Evolutionary conservation across 306 rosid genomes (phyloP), one percentile per base, ranked within the genome.

Genomic region (Sicyos edulis): DNA sequence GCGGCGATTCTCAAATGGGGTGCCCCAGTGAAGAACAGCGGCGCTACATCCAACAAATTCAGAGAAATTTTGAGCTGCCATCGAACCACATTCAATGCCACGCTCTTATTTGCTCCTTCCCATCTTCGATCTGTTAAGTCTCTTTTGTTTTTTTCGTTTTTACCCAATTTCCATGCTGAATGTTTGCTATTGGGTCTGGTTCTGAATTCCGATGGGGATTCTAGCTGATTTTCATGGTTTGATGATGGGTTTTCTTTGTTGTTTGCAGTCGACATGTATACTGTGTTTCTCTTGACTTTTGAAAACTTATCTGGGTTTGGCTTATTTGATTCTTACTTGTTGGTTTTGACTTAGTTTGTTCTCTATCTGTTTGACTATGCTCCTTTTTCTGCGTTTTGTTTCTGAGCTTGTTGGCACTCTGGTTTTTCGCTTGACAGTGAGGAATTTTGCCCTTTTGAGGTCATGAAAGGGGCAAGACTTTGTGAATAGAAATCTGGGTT

Each of bases 1-100:
- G 54, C 52, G 72, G 37, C 52, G 52, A 67, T 67, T 12, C 6
- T 17, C 54, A 45, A 47, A 67, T 67, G 72, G 72, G 72, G 40
- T 67, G 34, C 37, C 55, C 71, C 55, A 19, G 72, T 12, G 32
- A 49, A 47, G 55, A 67, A 67, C 55, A 53, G 20, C 72, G 55
- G 72, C 72, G 72, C 55, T 21, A 44, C 37, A 22, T 45, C 55
- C 55, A 47, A 20, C 55, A 67, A 67, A 67, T 17, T 49, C 13
- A 67, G 72, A 22, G 37, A 20, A 47, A 67, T 19, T 45, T 45
- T 10, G 40, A 67, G 72, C 72, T 47, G 16, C 20, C 37, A 20
- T 37, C 44, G 1, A 47, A 67, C 52, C 40, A 44, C 40, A 40
- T 20, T 67, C 19, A 67, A 20, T 47, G 55, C 54, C 37, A 12